These are phyloP conservation scores for Syzygium aromaticum DNA, from an alignment of 345 rosid genomes.

Conservation along the genomic window DNA sequence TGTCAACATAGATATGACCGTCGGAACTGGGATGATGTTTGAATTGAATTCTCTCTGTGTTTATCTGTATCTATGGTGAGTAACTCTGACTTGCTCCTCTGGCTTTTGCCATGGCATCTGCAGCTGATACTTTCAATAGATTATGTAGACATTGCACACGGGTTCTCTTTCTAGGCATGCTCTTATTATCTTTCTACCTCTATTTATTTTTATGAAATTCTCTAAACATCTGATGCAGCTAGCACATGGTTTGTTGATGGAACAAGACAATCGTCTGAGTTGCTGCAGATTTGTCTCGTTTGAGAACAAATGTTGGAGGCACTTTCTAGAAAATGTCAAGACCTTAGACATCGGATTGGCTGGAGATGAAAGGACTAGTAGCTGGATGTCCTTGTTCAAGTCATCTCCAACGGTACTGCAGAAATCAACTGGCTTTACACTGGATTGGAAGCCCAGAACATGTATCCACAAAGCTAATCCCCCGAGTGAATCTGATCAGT, in stretches of 20 bases:
- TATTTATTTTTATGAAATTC: neutral
- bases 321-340: constrained; percentile 14
- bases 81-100: neutral
- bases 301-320: constrained; percentile 30
- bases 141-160: neutral
- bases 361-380: neutral
- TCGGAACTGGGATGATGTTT: neutral
- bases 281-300: constrained; percentile 17
- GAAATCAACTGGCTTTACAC: constrained; percentile 1
- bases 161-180: neutral
- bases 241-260: constrained; percentile 2
- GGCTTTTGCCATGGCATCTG: neutral
- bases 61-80: neutral
- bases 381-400: constrained; percentile 17
- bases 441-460: constrained; percentile 8
- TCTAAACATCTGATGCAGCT: constrained; percentile 1
- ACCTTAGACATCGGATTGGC: neutral
- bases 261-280: constrained; percentile 3
- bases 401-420: neutral
- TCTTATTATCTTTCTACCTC: neutral
- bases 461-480: neutral
- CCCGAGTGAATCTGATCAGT: neutral
- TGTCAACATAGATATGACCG: neutral
- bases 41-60: neutral
- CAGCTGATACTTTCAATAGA: neutral